A percentile compares a stretch with the other conserved stretches of the same genome.
These are phyloP conservation scores for Nematodospora valgi DNA, from an alignment of 805 yeast species.

Conservation along the genomic window DNA sequence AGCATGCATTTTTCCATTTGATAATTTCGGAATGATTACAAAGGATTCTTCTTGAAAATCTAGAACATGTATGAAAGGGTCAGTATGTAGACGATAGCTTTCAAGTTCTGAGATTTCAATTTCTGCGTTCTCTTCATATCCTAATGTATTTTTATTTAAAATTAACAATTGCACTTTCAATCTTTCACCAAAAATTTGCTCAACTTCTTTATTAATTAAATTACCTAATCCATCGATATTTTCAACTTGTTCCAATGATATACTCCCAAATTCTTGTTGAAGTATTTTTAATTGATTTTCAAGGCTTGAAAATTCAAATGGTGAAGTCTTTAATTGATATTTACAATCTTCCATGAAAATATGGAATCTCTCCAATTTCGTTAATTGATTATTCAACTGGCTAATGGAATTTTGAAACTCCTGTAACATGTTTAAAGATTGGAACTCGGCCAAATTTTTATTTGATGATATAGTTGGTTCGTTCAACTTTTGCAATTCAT, in stretches of 20 bases:
- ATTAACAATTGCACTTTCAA: slow-evolving; percentile 15
- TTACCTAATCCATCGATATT: slow-evolving; percentile 16
- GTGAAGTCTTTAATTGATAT: slow-evolving; percentile 15
- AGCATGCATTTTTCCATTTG: slow-evolving; percentile 28
- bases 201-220: slow-evolving; percentile 23
- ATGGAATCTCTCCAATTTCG: slow-evolving; percentile 16
- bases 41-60: slow-evolving; percentile 35
- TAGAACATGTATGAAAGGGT: slow-evolving; percentile 28
- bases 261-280: slow-evolving; percentile 12
- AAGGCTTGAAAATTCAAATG: slow-evolving; percentile 13
- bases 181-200: slow-evolving; percentile 16
- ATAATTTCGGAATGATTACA: slow-evolving; percentile 38
- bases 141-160: slow-evolving; percentile 1
- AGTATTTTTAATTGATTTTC: slow-evolving; percentile 11
- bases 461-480: slow-evolving; percentile 23
- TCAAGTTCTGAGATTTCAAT: slow-evolving; percentile 6
- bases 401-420: slow-evolving; percentile 22
- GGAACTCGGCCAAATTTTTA: slow-evolving; percentile 24
- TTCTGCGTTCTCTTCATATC: background rate
- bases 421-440: slow-evolving; percentile 19
- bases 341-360: slow-evolving; percentile 14
- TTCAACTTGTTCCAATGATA: slow-evolving; percentile 16
- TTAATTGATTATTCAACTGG: slow-evolving; percentile 16
- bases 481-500: slow-evolving; percentile 40
- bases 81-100: slow-evolving; percentile 3